A percentile compares a stretch with the other conserved stretches of the same genome.
Evolutionary conservation across 1,284 basidiomycete species (phyloP).

Genomic region (Chondrostereum purpureum): DNA sequence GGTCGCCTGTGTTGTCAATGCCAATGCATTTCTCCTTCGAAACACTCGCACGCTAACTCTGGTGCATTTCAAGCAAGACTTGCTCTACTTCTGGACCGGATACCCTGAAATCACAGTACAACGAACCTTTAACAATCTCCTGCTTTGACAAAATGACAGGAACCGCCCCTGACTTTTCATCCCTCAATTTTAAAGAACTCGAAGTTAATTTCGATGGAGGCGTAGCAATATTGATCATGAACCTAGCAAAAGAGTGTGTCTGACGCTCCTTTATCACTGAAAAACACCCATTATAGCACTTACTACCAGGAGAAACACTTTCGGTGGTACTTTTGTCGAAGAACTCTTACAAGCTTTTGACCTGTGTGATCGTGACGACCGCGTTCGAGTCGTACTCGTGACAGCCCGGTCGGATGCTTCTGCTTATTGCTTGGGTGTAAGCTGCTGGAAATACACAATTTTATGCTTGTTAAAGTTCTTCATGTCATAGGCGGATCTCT

Average conservation of each 20-base stretch:
- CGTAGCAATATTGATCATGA: slow-evolving; percentile 37
- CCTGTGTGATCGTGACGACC: slow-evolving; percentile 44
- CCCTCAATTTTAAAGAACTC: slow-evolving; percentile 35
- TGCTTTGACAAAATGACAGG: too few species aligned
- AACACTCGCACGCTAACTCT: too few species aligned
- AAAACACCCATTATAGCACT: neutral
- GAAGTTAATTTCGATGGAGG: slow-evolving; percentile 32
- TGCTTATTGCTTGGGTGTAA: slow-evolving; percentile 50
- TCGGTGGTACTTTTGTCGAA: slow-evolving; percentile 23
- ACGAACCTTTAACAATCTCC: too few species aligned
- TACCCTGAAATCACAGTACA: too few species aligned
- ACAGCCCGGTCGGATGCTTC: slow-evolving; percentile 45
- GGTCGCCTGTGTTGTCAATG: too few species aligned
- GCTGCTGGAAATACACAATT: too few species aligned
- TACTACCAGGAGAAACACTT: slow-evolving; percentile 41
- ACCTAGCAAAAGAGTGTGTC: slow-evolving; percentile 40
- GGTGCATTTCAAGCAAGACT: too few species aligned
- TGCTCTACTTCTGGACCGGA: too few species aligned
- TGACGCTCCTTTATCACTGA: neutral
- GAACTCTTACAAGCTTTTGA: slow-evolving; percentile 40
- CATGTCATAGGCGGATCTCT: slow-evolving; percentile 39
- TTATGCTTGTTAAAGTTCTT: too few species aligned
- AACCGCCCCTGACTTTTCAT: slow-evolving; percentile 33
- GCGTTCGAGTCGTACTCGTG: slow-evolving; percentile 42
- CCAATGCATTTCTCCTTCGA: too few species aligned